Evolutionary conservation across 2,329 filamentous ascomycete genomes (phyloP), one percentile per base, ranked within the genome.

Genomic region (Aspergillus pseudotamarii): DNA sequence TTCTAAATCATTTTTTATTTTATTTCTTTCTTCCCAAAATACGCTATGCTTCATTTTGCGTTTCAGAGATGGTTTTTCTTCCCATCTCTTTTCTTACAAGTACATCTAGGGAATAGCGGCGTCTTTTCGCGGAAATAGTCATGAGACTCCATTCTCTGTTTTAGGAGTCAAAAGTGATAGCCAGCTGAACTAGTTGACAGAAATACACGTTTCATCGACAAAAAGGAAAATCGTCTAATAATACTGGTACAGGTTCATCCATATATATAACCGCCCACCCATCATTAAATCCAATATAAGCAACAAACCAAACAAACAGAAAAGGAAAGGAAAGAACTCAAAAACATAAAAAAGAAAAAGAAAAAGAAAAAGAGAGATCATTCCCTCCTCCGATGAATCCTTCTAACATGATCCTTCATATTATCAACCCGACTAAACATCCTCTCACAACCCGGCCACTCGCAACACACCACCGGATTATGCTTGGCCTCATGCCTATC

Each of bases 381-480:
- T 50, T 30, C n/a, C 1, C 60, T 61, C 19, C 60, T 58, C 45
- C 70, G 70, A 67, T 82, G 80, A 59, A 82, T 81, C 34, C 80
- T 69, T 51, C 79, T 68, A 32, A 82, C 79, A 72, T 82, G 80
- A 68, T 82, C 80, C 60, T 82, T 81, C 86, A 88, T 88, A 66
- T 88, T 88, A 71, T 88, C 86, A 28, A 87, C 83, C 36, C 86
- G 80, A 72, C 84, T 87, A 71, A 89, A 88, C 3, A 88, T 78
- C 55, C 86, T 76, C 60, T 82, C 81, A 72, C 86, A 89, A 8
- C 82, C 84, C 34, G 82, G 79, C 83, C 83, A 87, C 66, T 87
- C 84, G 68, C 86, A 89, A 43, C 81, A 70, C 58, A 89, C 83
- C n/a, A 81, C 82, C 2, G 86, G 86, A 66, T 87, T 87, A 72